Evolutionary conservation across 1,139 yeast genomes (phyloP).

Genomic region (Lodderomyces orthopsilosis): DNA sequence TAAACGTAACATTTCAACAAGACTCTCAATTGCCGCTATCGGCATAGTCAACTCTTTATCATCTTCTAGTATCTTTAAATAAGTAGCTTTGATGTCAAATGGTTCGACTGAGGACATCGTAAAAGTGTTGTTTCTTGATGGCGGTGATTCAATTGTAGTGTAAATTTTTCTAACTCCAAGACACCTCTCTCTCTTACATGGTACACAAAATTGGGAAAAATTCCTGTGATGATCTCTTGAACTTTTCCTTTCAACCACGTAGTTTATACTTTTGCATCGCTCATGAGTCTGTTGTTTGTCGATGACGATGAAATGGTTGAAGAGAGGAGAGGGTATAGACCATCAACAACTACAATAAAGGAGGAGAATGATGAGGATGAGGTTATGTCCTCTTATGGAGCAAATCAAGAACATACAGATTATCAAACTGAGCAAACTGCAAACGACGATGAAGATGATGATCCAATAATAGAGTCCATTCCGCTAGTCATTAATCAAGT

Average conservation of each 20-base stretch:
- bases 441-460: slow-evolving; percentile 44
- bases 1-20: slow-evolving; percentile 76
- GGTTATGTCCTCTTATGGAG: background rate
- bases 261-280: background rate
- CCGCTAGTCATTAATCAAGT: slow-evolving; percentile 52
- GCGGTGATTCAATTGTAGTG: background rate
- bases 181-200: background rate
- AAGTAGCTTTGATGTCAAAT: slow-evolving; percentile 80
- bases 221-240: background rate
- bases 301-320: slow-evolving; percentile 13
- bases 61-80: slow-evolving; percentile 74
- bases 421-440: background rate
- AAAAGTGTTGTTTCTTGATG: background rate
- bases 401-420: too few relatives aligned
- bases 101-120: background rate
- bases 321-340: slow-evolving; percentile 6
- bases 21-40: slow-evolving; percentile 93
- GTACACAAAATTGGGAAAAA: background rate
- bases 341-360: slow-evolving; percentile 10
- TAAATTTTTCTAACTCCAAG: background rate
- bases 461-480: slow-evolving; percentile 73
- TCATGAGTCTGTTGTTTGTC: slow-evolving; percentile 13
- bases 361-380: slow-evolving; percentile 11
- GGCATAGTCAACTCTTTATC: slow-evolving; percentile 98
- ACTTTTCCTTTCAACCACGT: background rate